Conservation (phyloP, 352 stramenopile genomes). For the Hyaloperonospora brassicae region DNA sequence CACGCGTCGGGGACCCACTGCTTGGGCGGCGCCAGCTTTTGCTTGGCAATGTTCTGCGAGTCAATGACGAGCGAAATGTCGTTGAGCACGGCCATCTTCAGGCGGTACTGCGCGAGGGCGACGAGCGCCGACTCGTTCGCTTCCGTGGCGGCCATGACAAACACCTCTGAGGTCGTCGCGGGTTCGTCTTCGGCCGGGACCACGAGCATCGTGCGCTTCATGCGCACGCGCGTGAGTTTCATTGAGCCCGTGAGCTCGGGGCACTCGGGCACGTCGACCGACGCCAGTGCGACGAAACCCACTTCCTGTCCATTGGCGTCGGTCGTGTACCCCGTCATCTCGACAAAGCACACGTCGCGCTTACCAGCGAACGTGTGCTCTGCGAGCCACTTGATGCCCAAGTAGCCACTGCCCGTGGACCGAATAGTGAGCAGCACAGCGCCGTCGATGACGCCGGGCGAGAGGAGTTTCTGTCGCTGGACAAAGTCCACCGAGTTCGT, state of each 20-base stretch:
- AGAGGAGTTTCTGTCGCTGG: constrained; percentile 41
- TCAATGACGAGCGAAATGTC: constrained; percentile 53
- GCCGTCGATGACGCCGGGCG: constrained; percentile 32
- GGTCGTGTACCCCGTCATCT: constrained; percentile 44
- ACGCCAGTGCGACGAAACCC: constrained; percentile 33
- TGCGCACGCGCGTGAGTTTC: constrained; percentile 30
- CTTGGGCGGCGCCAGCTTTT: constrained; percentile 20
- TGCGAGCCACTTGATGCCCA: constrained; percentile 45
- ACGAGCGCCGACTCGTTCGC: constrained; percentile 28
- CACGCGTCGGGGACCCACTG: constrained; percentile 36
- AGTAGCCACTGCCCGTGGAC: constrained; percentile 30
- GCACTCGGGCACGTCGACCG: constrained; percentile 40
- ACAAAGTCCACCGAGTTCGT: constrained; percentile 33
- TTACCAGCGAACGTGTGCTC: constrained; percentile 25
- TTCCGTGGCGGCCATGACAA: constrained; percentile 35
- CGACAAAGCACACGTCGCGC: constrained; percentile 40
- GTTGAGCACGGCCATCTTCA: constrained; percentile 41
- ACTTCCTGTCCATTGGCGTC: constrained; percentile 32
- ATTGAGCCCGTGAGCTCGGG: constrained; percentile 25
- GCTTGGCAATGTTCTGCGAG: constrained; percentile 38
- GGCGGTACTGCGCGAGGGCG: constrained; percentile 33
- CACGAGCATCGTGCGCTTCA: constrained; percentile 44
- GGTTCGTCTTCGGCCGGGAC: constrained; percentile 20
- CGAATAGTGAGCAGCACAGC: constrained; percentile 33
- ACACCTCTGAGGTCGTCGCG: constrained; percentile 36